These are phyloP conservation scores for Colletotrichum karsti DNA, from an alignment of 2,329 filamentous ascomycete genomes.

Conservation along the genomic window DNA sequence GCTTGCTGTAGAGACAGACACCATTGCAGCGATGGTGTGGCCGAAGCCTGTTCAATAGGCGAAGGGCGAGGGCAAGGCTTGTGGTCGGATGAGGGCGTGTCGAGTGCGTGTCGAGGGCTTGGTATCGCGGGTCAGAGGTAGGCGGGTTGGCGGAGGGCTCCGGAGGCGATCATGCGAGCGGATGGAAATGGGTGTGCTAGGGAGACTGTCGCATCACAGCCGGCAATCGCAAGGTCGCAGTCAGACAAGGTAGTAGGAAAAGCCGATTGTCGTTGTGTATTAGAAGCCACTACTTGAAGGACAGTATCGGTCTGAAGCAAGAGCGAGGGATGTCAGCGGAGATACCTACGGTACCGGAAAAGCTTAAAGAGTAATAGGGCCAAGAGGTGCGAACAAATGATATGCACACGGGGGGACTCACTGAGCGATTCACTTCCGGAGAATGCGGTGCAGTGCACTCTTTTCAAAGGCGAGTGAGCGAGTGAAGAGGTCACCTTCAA, in stretches of 20 bases:
- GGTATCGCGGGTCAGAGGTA: conserved; percentile 11
- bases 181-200: background rate
- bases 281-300: background rate
- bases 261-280: background rate
- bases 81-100: background rate
- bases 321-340: conserved; percentile 17
- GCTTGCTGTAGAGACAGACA: conserved; percentile 47
- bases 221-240: background rate
- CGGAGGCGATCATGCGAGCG: conserved; percentile 20
- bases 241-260: background rate
- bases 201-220: conserved; percentile 19
- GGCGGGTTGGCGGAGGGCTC: background rate
- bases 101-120: background rate
- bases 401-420: background rate
- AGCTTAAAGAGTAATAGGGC: conserved; percentile 1
- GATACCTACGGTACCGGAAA: conserved; percentile 16
- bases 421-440: background rate
- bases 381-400: background rate
- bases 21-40: conserved; percentile 41
- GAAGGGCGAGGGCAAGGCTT: conserved; percentile 7
- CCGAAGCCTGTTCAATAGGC: conserved; percentile 4
- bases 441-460: background rate
- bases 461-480: background rate
- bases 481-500: background rate
- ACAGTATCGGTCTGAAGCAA: background rate